These are phyloP conservation scores for Yarrowia porcina DNA, from an alignment of 805 yeast genomes.

Conservation along the genomic window DNA sequence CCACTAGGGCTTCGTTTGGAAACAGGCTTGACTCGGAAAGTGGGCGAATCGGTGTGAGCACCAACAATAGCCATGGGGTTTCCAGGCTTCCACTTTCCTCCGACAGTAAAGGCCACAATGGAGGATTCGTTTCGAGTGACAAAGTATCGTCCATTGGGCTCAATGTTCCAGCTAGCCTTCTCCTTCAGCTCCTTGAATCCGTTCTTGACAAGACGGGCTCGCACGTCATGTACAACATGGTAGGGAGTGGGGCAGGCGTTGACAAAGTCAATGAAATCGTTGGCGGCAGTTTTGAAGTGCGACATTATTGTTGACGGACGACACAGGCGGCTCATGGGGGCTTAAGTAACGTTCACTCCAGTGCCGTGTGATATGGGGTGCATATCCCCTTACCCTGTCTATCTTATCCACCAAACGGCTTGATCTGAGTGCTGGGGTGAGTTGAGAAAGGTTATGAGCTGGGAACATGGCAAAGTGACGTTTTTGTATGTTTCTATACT, in stretches of 20 bases:
- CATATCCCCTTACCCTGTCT: slow-evolving; percentile 17
- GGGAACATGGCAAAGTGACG: no score
- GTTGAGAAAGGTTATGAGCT: no score
- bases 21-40: slow-evolving; percentile 83
- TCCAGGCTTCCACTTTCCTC: slow-evolving; percentile 68
- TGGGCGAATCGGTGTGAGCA: slow-evolving; percentile 95
- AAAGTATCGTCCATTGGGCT: slow-evolving; percentile 64
- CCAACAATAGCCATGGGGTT: slow-evolving; percentile 86
- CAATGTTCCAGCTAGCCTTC: slow-evolving; percentile 63
- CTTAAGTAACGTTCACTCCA: not conserved
- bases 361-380: slow-evolving; percentile 25
- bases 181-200: slow-evolving; percentile 77
- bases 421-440: not conserved
- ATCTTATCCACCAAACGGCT: not conserved
- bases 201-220: slow-evolving; percentile 49
- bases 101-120: slow-evolving; percentile 80
- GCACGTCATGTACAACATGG: slow-evolving; percentile 76
- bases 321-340: slow-evolving; percentile 18
- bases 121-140: slow-evolving; percentile 91
- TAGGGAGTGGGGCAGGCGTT: slow-evolving; percentile 90
- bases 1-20: slow-evolving; percentile 56
- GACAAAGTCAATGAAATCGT: slow-evolving; percentile 69
- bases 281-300: slow-evolving; percentile 17
- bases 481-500: no score
- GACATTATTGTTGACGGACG: slow-evolving; percentile 10